These are phyloP conservation scores for Kalaharituber pfeilii DNA, from an alignment of 2,329 filamentous ascomycete genomes.

Conservation along the genomic window DNA sequence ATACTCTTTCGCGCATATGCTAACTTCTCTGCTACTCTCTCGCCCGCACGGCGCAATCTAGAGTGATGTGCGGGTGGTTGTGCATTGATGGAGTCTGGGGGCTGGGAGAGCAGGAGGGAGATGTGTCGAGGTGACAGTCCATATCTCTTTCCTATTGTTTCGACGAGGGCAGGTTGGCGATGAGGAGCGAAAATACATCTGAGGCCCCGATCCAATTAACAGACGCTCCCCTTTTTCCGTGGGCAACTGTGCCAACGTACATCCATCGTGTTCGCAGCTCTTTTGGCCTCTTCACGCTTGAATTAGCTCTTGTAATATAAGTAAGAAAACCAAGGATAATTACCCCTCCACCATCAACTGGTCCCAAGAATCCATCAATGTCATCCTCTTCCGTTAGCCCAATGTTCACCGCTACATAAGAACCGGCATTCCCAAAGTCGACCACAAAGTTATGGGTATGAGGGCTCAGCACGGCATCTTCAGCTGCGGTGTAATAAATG, in stretches of 20 bases:
- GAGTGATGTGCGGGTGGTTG: background rate
- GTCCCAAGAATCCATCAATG: conserved; percentile 27
- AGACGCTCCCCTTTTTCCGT: no score
- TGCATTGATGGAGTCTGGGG: conserved; percentile 16
- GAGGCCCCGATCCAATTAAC: background rate
- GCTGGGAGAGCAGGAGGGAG: conserved; percentile 40
- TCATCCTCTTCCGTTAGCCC: conserved; percentile 11
- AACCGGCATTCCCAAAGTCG: conserved; percentile 42
- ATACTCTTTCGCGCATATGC: background rate
- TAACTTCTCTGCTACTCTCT: conserved; percentile 8
- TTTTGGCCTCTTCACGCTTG: conserved; percentile 30
- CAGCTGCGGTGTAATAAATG: conserved; percentile 31
- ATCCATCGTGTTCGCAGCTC: conserved; percentile 51
- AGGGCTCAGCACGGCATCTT: conserved; percentile 28
- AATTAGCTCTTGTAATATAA: background rate
- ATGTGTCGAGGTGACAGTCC: conserved; percentile 50
- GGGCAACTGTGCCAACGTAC: conserved; percentile 30
- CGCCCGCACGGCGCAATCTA: conserved; percentile 4
- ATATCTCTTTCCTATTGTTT: conserved; percentile 42
- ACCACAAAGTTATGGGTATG: conserved; percentile 43
- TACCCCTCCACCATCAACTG: conserved; percentile 23
- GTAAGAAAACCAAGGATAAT: background rate
- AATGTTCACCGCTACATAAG: conserved; percentile 41
- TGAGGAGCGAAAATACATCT: conserved; percentile 56
- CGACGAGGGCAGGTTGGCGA: conserved; percentile 38